Evolutionary conservation across 2,329 filamentous ascomycete species (phyloP), one percentile per base, ranked within the genome.

Genomic region (Aspergillus neotritici): DNA sequence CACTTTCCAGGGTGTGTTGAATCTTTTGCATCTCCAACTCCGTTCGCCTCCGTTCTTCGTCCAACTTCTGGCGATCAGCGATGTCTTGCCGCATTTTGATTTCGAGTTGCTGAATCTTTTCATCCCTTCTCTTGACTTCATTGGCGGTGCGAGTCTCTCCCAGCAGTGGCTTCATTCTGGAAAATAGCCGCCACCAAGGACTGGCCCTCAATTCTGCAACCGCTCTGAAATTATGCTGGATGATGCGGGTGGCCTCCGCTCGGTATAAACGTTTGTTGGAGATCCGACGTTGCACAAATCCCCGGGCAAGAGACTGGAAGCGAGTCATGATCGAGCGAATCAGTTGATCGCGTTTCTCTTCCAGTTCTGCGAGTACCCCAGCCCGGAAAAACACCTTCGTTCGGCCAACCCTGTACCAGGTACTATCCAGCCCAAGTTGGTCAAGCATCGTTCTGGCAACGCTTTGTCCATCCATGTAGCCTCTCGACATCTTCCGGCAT

Each of bases 301-400:
- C 94, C 51, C 94, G 79, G 34, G 93, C 88, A 40, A 94, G 76
- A 0, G 90, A 93, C 61, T 98, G 94, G 63, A 99, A 98, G 28
- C 83, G 81, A 31, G 85, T 82, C 79, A 98, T 90, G 62, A 98
- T 95, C 51, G 95, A 86, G 6, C 87, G 85, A 54, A 99, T 97
- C 14, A 98, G 76, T 2, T 87, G 77, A 64, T 98, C 93, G 44
- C 93, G 84, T 64, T 94, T 87, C 66, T 97, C 94, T 78, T 99
- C 93, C 11, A 99, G 75, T 64, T 98, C 93, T 31, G 93, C 93
- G 36, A 99, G 77, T 3, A 99, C 91, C 46, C 93, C 93, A 34
- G 93, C 89, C 49, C 94, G 80, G 77, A 98, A 98, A 71, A 98
- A 98, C 10, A 98, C 91, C 67, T 98, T 98, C 16, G 89, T 96